phyloP scores from a whole-genome alignment of 1,284 basidiomycete species.

The Fomitiporia mediterranea region DNA sequence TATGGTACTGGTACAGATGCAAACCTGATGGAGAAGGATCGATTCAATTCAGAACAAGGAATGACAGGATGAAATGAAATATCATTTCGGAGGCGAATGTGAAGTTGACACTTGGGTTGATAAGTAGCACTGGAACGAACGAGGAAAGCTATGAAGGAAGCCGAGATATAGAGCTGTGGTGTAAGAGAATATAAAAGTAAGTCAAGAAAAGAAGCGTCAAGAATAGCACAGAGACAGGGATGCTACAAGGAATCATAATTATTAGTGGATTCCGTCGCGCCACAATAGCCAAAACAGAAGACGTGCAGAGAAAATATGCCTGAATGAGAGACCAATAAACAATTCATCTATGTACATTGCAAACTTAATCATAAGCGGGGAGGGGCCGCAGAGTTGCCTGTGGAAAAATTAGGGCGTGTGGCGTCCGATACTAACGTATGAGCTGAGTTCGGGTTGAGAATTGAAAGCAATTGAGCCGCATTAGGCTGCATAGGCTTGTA shows the following conservation, averaged over 20 bases:
- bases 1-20: too few relatives aligned
- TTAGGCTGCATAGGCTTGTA: slow-evolving; percentile 25
- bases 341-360: slow-evolving; percentile 7
- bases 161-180: neutral
- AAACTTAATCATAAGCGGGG: slow-evolving; percentile 6
- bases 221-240: slow-evolving; percentile 6
- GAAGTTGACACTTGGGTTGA: neutral
- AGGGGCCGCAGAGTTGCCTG: slow-evolving; percentile 10
- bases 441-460: slow-evolving; percentile 30
- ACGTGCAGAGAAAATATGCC: slow-evolving; percentile 2
- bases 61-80: neutral
- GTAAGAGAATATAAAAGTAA: neutral
- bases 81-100: too few relatives aligned
- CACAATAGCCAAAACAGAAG: neutral
- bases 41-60: neutral
- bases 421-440: slow-evolving; percentile 15
- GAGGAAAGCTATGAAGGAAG: neutral
- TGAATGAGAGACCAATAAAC: slow-evolving; percentile 5
- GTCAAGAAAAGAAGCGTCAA: neutral
- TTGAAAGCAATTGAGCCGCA: slow-evolving; percentile 32
- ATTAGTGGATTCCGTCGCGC: neutral
- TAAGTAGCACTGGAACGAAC: too few relatives aligned
- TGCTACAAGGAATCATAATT: slow-evolving; percentile 9
- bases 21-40: slow-evolving; percentile 24
- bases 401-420: slow-evolving; percentile 11